Base-by-base conservation (phyloP, 2,329 filamentous ascomycete genomes). In the Corinectria fuckeliana region DNA sequence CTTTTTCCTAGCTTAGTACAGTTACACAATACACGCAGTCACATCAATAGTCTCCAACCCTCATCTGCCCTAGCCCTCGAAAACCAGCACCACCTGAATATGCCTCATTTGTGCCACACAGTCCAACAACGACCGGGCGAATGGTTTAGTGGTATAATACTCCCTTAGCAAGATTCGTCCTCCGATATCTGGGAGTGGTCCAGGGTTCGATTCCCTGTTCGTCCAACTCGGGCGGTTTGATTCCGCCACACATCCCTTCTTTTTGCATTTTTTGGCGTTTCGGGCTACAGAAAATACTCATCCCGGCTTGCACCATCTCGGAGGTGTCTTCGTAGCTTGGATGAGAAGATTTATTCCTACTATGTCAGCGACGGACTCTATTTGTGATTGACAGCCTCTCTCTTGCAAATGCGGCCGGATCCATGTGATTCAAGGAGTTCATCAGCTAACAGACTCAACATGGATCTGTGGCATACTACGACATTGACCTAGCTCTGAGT, bases 151-250 rank as follows among this genome's bases (percentile, higher is more conserved):
- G 62, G 62, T 64, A 64, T 64, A 64, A 64, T 64, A 64, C 60
- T 64, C 64, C 64, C 64, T 67, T 67, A 67, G 64, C 64, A 67
- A 62, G 42, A 41, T 64, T 60, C 61, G 55, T 55, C 48, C 18
- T 36, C 7, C 23, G 56, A 38, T 30, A 56, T 56, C 44, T 67
- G 64, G 63, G 64, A 67, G 64, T 65, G 64, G 63, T 65, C 64
- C 64, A 65, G 64, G 63, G 64, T 66, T 66, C 64, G 64, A 66
- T 66, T 66, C 64, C 64, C 64, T 65, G 64, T 66, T 66, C 58
- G 64, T 66, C 64, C 64, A 67, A 36, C 36, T 20, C 14, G 10
- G 50, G 42, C 56, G 63, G 63, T 65, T 65, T 36, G 14, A 65
- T 21, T 50, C 63, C 63, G 49, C 9, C 41, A 54, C 26, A 20